Conservation (phyloP, 306 rosid species). For the Fagus sylvatica region DNA sequence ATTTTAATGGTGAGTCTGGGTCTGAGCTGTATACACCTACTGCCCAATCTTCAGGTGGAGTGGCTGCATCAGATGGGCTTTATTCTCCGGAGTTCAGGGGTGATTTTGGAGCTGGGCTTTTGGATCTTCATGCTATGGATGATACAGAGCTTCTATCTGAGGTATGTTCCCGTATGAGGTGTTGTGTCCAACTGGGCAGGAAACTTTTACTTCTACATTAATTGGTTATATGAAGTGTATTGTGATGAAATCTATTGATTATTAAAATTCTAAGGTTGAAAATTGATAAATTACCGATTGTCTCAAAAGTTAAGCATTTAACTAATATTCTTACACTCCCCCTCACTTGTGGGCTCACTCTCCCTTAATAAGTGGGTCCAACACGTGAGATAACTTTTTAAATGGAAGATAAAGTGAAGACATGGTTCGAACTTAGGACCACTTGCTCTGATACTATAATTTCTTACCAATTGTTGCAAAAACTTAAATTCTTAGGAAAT, state of each 20-base stretch:
- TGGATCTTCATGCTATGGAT: conserved; percentile 99
- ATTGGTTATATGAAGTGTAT: neutral
- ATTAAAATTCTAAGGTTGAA: neutral
- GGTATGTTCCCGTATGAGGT: conserved; percentile 42
- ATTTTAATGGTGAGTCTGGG: conserved; percentile 89
- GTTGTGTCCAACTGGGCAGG: neutral
- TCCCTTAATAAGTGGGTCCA: too few relatives aligned
- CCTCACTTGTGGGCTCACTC: too few relatives aligned
- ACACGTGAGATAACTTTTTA: too few relatives aligned
- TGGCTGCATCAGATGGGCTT: conserved; percentile 57
- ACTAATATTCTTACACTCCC: too few relatives aligned
- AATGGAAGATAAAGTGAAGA: too few relatives aligned
- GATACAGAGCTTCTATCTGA: conserved; percentile 94
- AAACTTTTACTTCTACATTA: neutral
- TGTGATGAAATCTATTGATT: neutral
- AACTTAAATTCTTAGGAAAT: too few relatives aligned
- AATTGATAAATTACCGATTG: neutral
- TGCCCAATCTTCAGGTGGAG: conserved; percentile 62
- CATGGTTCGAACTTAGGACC: too few relatives aligned
- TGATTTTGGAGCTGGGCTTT: conserved; percentile 94
- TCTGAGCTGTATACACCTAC: conserved; percentile 73
- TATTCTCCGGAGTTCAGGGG: conserved; percentile 91
- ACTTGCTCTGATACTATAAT: too few relatives aligned
- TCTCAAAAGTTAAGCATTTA: too few relatives aligned
- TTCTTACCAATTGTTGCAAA: too few relatives aligned